Conservation (phyloP, 1,139 yeast species). For the Nakaseomyces glabratus region DNA sequence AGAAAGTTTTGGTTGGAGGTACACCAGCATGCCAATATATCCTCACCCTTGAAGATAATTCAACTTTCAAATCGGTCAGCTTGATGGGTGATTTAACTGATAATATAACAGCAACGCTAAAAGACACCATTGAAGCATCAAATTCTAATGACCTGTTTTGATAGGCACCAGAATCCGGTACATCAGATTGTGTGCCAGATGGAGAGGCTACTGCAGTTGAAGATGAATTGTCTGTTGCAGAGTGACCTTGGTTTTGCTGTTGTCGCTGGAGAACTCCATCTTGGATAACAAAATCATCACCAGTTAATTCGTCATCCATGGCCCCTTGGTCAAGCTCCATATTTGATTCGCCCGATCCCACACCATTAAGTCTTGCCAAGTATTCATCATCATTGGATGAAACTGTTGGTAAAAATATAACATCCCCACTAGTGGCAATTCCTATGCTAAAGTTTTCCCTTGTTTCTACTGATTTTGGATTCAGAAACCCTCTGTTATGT, state of each 20-base stretch:
- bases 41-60: constrained; percentile 29
- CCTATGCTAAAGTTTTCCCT: constrained; percentile 16
- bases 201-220: not conserved
- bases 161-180: not conserved
- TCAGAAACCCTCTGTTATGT: constrained; percentile 24
- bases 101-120: constrained; percentile 25
- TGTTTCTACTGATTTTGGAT: constrained; percentile 15
- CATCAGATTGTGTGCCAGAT: constrained; percentile 2
- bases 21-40: constrained; percentile 52
- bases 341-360: constrained; percentile 14
- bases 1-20: constrained; percentile 36
- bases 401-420: constrained; percentile 27
- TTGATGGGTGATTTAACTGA: constrained; percentile 24
- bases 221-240: no score
- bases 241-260: no score
- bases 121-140: constrained; percentile 45
- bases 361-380: constrained; percentile 24
- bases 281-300: no score
- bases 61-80: constrained; percentile 25
- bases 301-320: not conserved
- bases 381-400: constrained; percentile 29
- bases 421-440: constrained; percentile 28
- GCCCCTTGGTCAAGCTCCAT: constrained; percentile 6
- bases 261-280: no score
- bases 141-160: constrained; percentile 10